These are phyloP conservation scores for Neonectria sp. DNA, from an alignment of 2,329 filamentous ascomycete genomes.

Conservation along the genomic window DNA sequence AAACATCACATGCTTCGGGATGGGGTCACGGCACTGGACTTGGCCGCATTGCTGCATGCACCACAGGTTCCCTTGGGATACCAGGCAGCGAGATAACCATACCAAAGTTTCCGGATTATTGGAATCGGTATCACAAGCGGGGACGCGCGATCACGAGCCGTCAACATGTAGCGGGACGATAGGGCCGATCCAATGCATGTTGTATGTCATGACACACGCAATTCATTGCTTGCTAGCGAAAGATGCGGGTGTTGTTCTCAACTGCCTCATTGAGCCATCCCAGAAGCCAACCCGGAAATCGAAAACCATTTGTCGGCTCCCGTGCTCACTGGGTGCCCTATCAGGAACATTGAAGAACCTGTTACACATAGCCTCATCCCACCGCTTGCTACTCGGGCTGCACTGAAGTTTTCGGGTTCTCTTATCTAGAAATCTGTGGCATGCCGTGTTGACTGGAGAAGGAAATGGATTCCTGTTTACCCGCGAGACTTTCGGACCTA, in stretches of 20 bases:
- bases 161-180: constrained; percentile 32
- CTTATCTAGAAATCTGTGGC: not conserved
- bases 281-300: not conserved
- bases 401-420: constrained; percentile 9
- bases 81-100: constrained; percentile 31
- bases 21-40: constrained; percentile 19
- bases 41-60: constrained; percentile 10
- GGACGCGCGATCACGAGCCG: constrained; percentile 25
- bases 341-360: not conserved
- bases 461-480: not conserved
- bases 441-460: constrained; percentile 8
- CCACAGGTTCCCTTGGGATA: constrained; percentile 22
- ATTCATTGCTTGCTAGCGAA: constrained; percentile 20
- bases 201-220: constrained; percentile 23
- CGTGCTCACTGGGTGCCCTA: not conserved
- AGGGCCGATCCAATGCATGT: constrained; percentile 30
- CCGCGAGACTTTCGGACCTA: not conserved
- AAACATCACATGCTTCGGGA: constrained; percentile 6
- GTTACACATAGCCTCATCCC: not conserved
- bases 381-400: not conserved
- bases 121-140: constrained; percentile 36
- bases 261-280: constrained; percentile 4
- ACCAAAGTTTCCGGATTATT: constrained; percentile 37
- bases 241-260: constrained; percentile 23
- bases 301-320: not conserved